These are phyloP conservation scores for Coccinonectria pachysandricola DNA, from an alignment of 2,329 filamentous ascomycete species.

Conservation along the genomic window DNA sequence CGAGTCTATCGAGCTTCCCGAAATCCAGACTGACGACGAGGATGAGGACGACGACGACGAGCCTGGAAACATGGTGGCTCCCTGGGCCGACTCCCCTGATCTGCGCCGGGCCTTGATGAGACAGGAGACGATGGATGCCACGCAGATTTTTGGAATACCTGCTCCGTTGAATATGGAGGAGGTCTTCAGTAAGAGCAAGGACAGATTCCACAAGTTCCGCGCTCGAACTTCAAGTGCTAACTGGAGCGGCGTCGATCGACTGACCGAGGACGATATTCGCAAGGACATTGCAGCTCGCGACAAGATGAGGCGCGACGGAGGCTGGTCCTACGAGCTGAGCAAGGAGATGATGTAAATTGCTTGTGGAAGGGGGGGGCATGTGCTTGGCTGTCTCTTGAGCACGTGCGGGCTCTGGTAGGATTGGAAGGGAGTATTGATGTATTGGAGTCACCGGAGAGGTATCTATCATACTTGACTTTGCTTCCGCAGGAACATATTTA, in stretches of 20 bases:
- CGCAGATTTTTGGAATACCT: slow-evolving; percentile 80
- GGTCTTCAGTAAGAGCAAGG: slow-evolving; percentile 84
- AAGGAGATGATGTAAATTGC: slow-evolving; percentile 35
- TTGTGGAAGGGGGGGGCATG: too few species aligned
- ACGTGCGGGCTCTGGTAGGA: too few species aligned
- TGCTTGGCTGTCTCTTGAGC: too few species aligned
- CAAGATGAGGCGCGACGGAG: slow-evolving; percentile 69
- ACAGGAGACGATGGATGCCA: slow-evolving; percentile 79
- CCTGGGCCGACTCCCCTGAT: slow-evolving; percentile 84
- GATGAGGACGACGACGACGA: slow-evolving; percentile 66
- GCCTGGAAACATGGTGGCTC: slow-evolving; percentile 44
- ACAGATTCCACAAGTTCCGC: slow-evolving; percentile 77
- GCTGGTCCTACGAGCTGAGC: slow-evolving; percentile 64
- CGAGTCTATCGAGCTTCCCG: slow-evolving; percentile 82
- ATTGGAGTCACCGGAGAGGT: too few species aligned
- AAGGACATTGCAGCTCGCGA: slow-evolving; percentile 73
- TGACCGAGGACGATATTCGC: slow-evolving; percentile 81
- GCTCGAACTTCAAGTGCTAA: slow-evolving; percentile 88
- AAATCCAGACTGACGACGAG: slow-evolving; percentile 91
- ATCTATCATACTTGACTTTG: too few species aligned
- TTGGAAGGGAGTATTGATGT: too few species aligned
- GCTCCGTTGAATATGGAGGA: slow-evolving; percentile 89
- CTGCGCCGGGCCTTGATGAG: slow-evolving; percentile 63
- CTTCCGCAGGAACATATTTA: too few species aligned
- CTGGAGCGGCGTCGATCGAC: slow-evolving; percentile 71